Conservation (phyloP, 441 rosid genomes). For the Gossypium gossypioides region DNA sequence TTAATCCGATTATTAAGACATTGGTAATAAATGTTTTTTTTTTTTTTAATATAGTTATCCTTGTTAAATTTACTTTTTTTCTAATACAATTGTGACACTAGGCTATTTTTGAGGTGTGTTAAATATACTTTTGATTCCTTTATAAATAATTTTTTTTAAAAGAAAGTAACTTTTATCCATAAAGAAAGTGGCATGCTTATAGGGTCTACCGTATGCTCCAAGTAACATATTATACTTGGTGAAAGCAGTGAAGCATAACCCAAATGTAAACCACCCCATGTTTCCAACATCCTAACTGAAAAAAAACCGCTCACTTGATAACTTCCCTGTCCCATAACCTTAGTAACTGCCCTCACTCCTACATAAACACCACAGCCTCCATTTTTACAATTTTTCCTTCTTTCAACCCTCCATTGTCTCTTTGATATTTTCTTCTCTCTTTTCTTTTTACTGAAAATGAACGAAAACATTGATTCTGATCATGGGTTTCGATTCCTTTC, state of each 20-base stretch:
- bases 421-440: not conserved
- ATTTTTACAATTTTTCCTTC: constrained; percentile 14
- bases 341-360: constrained; percentile 26
- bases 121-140: not conserved
- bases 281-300: constrained; percentile 18
- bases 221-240: not conserved
- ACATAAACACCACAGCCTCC: constrained; percentile 25
- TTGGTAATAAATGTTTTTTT: no score
- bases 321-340: constrained; percentile 6
- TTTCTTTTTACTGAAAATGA: constrained; percentile 15
- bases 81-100: no score
- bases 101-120: not conserved
- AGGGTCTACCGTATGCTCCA: not conserved
- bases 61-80: no score
- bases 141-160: not conserved
- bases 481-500: constrained; percentile 31
- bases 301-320: constrained; percentile 25
- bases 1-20: no score
- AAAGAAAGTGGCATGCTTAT: not conserved
- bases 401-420: not conserved
- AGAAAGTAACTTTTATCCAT: not conserved
- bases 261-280: constrained; percentile 12
- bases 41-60: no score
- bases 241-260: not conserved
- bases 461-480: constrained; percentile 23